A percentile compares a stretch with the other conserved stretches of the same genome.
These are phyloP conservation scores for Jimgerdemannia lactiflua DNA, from an alignment of 192 early-diverging fungal species.

Conservation along the genomic window DNA sequence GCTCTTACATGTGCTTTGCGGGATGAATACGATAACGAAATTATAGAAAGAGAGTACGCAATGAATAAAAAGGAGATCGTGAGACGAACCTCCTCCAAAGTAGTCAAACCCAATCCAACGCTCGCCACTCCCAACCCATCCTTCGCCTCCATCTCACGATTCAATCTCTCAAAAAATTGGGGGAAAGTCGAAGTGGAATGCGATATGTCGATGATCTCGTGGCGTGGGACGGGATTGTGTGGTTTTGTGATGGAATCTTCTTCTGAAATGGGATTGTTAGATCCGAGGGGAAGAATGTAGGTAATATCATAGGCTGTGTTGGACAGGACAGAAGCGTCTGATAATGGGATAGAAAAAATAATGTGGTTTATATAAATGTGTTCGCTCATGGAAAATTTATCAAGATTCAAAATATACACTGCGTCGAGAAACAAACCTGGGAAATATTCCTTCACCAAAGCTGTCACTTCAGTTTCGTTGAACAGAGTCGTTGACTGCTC, in stretches of 20 bases:
- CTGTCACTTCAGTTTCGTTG: conserved; percentile 20
- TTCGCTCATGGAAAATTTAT: background rate
- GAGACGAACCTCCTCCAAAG: conserved; percentile 52
- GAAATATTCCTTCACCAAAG: conserved; percentile 25
- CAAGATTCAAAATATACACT: background rate
- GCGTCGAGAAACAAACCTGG: conserved; percentile 5
- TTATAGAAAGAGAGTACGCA: background rate
- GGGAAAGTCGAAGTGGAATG: background rate
- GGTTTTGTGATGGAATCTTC: background rate
- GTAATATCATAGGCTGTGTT: conserved; percentile 35
- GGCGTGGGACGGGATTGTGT: background rate
- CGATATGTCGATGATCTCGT: background rate
- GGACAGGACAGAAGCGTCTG: conserved; percentile 24
- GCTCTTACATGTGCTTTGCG: background rate
- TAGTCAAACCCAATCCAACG: conserved; percentile 42
- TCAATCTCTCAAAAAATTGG: conserved; percentile 13
- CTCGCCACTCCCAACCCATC: conserved; percentile 27
- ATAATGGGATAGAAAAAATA: too few species aligned
- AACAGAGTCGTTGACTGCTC: conserved; percentile 6
- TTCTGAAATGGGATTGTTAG: background rate
- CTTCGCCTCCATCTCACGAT: conserved; percentile 21
- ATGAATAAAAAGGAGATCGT: background rate
- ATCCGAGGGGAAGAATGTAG: conserved; percentile 25
- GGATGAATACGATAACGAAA: background rate
- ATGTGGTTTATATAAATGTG: background rate